Evolutionary conservation across 2,329 filamentous ascomycete species (phyloP), one percentile per base, ranked within the genome.

Genomic region (Cadophora luteo-olivacea): DNA sequence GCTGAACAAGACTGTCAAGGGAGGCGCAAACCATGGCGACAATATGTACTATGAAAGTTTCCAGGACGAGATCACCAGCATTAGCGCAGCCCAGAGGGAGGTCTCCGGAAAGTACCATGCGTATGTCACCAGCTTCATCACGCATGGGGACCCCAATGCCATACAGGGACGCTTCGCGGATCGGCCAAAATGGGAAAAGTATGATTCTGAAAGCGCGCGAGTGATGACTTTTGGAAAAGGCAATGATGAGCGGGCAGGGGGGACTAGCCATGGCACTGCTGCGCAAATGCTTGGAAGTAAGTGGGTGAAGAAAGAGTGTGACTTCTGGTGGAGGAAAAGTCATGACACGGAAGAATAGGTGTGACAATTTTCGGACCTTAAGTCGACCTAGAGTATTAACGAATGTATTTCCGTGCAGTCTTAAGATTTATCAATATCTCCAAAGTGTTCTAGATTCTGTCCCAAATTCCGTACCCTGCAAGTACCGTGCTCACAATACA

Each of bases 401-500:
- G 1, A 6, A 11, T 48, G 16, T 48, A 11, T 48, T 19, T 6
- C 5, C 14, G 41, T 48, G 11, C 16, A 38, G 9, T 5, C 36
- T 38, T 38, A 38, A 33, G 16, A 36, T 51, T 1, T n/a, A 33
- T n/a, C 24, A 22, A 49, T 32, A 14, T 22, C 19, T 52, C 52
- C 41, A 9, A 41, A 63, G 32, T 52, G 24, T 16, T 63, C 29
- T 66, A 48, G 9, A 71, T 48, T 14, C 63, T 48, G 7, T 84
- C 82, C 91, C 91, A 92, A 3, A 89, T 84, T 71, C 87, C 86
- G 69, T 80, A 76, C 1, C 85, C 84, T 11, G 88, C 88, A 49
- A 92, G 75, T 4, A 90, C 61, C 0, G 90, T 91, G 58, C 88
- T 74, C 91, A 86, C 75, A 22, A 91, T 79, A 84, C 90, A 91